Evolutionary conservation across 1,284 basidiomycete species (phyloP).

Genomic region (Pyrrhoderma lamaoense): DNA sequence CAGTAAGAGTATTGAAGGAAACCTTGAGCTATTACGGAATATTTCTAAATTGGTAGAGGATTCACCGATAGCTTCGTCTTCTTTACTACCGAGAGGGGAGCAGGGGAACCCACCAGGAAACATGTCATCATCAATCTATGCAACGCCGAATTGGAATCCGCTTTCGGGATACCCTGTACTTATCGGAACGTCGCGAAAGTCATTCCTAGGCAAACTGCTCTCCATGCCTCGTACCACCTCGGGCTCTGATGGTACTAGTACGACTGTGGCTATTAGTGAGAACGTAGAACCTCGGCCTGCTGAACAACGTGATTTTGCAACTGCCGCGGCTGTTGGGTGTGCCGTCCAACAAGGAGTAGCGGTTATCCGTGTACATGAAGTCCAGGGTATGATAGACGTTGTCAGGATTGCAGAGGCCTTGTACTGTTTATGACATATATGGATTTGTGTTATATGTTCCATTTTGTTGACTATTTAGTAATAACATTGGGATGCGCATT

Average conservation of each 20-base stretch:
- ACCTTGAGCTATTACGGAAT: constrained; percentile 61
- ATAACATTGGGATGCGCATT: too few relatives aligned
- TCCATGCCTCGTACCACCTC: constrained; percentile 29
- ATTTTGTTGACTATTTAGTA: too few relatives aligned
- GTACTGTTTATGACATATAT: too few relatives aligned
- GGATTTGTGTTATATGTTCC: too few relatives aligned
- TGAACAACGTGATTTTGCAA: constrained; percentile 71
- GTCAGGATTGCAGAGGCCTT: constrained; percentile 44
- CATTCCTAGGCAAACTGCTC: constrained; percentile 68
- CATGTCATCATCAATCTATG: neutral
- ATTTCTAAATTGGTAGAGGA: constrained; percentile 43
- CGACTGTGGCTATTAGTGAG: neutral
- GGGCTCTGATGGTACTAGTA: constrained; percentile 34
- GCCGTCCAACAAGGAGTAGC: constrained; percentile 71
- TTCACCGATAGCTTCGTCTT: constrained; percentile 21
- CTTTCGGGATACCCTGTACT: constrained; percentile 65
- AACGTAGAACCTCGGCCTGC: constrained; percentile 37
- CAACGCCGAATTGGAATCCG: constrained; percentile 34
- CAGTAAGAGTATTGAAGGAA: constrained; percentile 79
- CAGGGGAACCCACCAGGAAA: too few relatives aligned
- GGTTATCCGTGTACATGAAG: constrained; percentile 83
- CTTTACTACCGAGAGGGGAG: too few relatives aligned
- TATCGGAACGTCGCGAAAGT: constrained; percentile 79
- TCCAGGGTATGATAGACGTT: constrained; percentile 58
- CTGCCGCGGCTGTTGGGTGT: constrained; percentile 72